Base-by-base conservation (phyloP, 106 monocot genomes). In the Ottelia alismoides region DNA sequence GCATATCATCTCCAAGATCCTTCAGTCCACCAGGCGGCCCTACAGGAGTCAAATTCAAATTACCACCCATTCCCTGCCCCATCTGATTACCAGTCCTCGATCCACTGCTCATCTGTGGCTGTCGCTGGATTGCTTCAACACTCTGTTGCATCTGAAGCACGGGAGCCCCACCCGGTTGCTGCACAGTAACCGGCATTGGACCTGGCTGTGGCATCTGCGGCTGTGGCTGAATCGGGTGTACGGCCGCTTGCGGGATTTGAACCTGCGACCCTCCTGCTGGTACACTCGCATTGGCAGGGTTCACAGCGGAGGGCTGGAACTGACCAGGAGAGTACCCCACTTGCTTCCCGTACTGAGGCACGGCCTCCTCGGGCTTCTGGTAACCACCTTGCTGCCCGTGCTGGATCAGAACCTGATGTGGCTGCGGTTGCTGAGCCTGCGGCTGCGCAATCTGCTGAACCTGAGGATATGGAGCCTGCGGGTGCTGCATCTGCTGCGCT, bases 401-500 rank as follows among this genome's bases (percentile, higher is more conserved):
- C 30, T 58, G 40, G 4, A 31, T 16, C 20, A 2, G 20, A 4
- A 55, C 20, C 35, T 57, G 56, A 6, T n/a, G 46, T 9, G 7
- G 1, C 3, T 2, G 27, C 7, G 25, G 6, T 27, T 60, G 59
- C 9, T 60, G 59, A 3, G 31, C 59, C 22, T 35, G 31, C 9
- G 25, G 22, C 4, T 20, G 5, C 9, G 57, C 0, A n/a, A 57
- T n/a, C 5, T 28, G 30, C 25, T 60, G 59, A n/a, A 32, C 26
- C 14, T 60, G 59, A 20, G 59, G 25, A 19, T 60, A 28, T 14
- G 59, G 27, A 26, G 18, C 28, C 35, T 29, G 57, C 30, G 3
- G 22, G 19, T 57, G 2, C 19, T 29, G 29, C 57, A 60, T 28
- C 45, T 60, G 59, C 44, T 58, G 57, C 19, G 40, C 23, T 58